phyloP scores from a whole-genome alignment of 2,329 filamentous ascomycete genomes.

The Keithomyces neogunnii region DNA sequence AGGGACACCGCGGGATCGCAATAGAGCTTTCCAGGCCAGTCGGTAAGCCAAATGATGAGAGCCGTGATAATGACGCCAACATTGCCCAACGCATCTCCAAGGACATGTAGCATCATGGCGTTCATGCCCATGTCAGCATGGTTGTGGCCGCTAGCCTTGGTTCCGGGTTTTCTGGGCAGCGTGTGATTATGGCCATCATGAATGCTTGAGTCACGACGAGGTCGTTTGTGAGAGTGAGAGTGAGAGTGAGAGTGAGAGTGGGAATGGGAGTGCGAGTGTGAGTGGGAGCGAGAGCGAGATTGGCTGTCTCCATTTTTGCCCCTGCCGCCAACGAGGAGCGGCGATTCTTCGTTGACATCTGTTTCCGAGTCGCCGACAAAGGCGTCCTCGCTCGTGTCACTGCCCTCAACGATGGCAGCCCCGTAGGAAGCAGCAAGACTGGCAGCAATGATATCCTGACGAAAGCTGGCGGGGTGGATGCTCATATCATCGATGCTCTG shows the following conservation, averaged over 20 bases:
- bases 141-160: slow-evolving; percentile 62
- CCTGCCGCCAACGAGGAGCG: slow-evolving; percentile 30
- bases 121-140: slow-evolving; percentile 95
- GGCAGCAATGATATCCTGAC: slow-evolving; percentile 88
- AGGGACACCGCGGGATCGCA: slow-evolving; percentile 88
- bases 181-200: slow-evolving; percentile 76
- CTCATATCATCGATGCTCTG: slow-evolving; percentile 65
- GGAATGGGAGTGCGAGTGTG: slow-evolving; percentile 6
- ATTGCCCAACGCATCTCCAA: slow-evolving; percentile 80
- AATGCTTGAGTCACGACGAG: slow-evolving; percentile 39
- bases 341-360: slow-evolving; percentile 35
- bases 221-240: slow-evolving; percentile 14
- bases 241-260: slow-evolving; percentile 13
- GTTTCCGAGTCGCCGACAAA: slow-evolving; percentile 32
- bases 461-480: slow-evolving; percentile 82
- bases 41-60: slow-evolving; percentile 83
- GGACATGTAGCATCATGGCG: slow-evolving; percentile 65
- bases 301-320: slow-evolving; percentile 22
- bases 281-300: slow-evolving; percentile 9
- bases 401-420: slow-evolving; percentile 45
- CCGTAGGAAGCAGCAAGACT: slow-evolving; percentile 45
- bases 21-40: slow-evolving; percentile 75
- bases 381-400: slow-evolving; percentile 40
- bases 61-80: slow-evolving; percentile 78
- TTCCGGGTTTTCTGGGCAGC: slow-evolving; percentile 54